A percentile compares a stretch with the other conserved stretches of the same genome.
Evolutionary conservation across 148 eudicot species (phyloP).

Genomic region (Nepenthes mirabilis): DNA sequence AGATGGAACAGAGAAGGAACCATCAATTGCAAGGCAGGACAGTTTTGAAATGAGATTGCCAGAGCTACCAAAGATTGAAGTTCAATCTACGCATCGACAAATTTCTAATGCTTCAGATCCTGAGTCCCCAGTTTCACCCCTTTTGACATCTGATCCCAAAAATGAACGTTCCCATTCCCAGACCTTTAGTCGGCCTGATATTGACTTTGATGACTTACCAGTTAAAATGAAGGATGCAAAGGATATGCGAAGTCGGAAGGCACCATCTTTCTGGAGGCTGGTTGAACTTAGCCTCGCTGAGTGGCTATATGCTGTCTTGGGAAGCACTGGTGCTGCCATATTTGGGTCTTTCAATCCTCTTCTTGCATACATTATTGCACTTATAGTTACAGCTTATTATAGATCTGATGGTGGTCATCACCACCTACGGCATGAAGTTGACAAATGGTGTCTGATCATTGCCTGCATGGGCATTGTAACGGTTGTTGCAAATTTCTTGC

Average conservation of each 20-base stretch:
- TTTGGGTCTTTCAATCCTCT: constrained; percentile 97
- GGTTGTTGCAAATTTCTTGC: constrained; percentile 92
- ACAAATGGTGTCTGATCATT: constrained; percentile 95
- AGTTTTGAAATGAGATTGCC: constrained; percentile 94
- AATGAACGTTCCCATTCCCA: constrained; percentile 98
- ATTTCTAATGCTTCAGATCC: constrained; percentile 66
- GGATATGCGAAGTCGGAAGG: constrained; percentile 24
- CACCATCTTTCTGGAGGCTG: constrained; percentile 93
- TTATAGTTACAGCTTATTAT: constrained; percentile 73
- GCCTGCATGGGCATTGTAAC: constrained; percentile 94
- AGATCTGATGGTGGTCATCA: constrained; percentile 35
- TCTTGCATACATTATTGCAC: constrained; percentile 90
- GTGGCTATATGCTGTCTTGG: constrained; percentile 97
- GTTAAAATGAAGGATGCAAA: constrained; percentile 26
- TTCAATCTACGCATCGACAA: constrained; percentile 45
- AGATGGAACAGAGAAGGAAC: constrained; percentile 55
- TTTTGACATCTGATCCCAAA: constrained; percentile 90
- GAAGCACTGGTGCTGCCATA: constrained; percentile 94
- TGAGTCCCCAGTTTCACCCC: constrained; percentile 96
- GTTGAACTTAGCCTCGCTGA: constrained; percentile 95
- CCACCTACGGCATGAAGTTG: constrained; percentile 53
- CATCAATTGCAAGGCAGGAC: constrained; percentile 81
- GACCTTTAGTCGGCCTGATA: constrained; percentile 83
- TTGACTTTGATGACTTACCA: constrained; percentile 41
- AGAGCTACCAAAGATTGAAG: constrained; percentile 83